Evolutionary conservation across 2,329 filamentous ascomycete species (phyloP).

Genomic region (Whalleya microplaca): DNA sequence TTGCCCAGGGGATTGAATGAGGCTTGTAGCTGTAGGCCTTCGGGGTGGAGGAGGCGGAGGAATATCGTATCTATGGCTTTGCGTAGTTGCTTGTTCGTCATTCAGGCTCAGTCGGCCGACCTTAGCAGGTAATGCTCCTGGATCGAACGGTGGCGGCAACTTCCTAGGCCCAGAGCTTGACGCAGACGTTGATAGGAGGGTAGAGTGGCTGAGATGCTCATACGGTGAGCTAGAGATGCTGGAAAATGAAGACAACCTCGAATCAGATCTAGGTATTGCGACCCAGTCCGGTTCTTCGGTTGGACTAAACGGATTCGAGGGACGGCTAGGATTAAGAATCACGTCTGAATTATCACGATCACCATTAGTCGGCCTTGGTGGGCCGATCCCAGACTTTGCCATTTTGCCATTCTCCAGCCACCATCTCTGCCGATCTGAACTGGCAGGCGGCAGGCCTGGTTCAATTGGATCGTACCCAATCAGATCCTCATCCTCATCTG

Average conservation of each 20-base stretch:
- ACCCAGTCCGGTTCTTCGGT: constrained; percentile 87
- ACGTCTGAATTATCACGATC: constrained; percentile 51
- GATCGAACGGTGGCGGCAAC: constrained; percentile 55
- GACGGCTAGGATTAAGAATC: constrained; percentile 72
- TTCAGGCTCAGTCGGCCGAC: constrained; percentile 47
- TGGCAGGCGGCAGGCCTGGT: constrained; percentile 71
- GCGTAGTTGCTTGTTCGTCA: constrained; percentile 42
- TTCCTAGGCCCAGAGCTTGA: constrained; percentile 53
- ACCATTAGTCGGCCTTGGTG: constrained; percentile 57
- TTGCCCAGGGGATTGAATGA: constrained; percentile 18
- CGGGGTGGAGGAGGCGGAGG: constrained; percentile 49
- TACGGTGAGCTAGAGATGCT: constrained; percentile 64
- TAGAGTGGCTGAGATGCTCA: constrained; percentile 59
- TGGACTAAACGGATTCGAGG: constrained; percentile 79
- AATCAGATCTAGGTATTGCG: constrained; percentile 58
- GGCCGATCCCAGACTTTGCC: constrained; percentile 71
- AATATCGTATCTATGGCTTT: constrained; percentile 37
- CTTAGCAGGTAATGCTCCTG: constrained; percentile 50
- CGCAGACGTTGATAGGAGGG: constrained; percentile 48
- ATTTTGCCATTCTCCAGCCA: constrained; percentile 73
- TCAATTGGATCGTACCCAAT: constrained; percentile 83
- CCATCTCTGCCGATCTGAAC: constrained; percentile 71
- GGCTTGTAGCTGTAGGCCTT: constrained; percentile 32
- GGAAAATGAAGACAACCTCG: constrained; percentile 56
- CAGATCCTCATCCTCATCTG: constrained; percentile 79